Percentiles rank a stretch among this genome's conserved stretches.
Evolutionary conservation across 164 flowering plant species (phyloP).

Genomic region (Kalanchoe fedtschenkoi): DNA sequence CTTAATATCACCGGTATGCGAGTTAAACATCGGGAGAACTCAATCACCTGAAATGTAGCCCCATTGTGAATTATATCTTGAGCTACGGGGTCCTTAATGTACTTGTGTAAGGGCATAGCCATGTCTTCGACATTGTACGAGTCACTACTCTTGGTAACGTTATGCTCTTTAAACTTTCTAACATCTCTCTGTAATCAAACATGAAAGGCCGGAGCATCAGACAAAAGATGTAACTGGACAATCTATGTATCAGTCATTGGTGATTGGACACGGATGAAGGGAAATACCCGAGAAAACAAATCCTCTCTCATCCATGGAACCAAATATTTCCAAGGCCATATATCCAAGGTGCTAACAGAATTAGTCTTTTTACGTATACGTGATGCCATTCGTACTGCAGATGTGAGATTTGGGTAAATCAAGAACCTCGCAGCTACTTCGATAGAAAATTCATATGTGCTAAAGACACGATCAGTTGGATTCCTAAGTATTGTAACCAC

Average conservation of each 20-base stretch:
- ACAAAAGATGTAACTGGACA: background rate
- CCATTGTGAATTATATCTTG: conserved; percentile 88
- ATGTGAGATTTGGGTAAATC: conserved; percentile 77
- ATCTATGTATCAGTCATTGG: background rate
- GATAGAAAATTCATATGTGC: conserved; percentile 86
- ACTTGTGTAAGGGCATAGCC: conserved; percentile 71
- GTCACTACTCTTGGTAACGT: conserved; percentile 17
- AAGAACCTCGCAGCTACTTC: conserved; percentile 95
- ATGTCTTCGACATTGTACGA: conserved; percentile 59
- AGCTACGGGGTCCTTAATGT: conserved; percentile 61
- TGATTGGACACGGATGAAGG: too few species aligned
- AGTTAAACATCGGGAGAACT: background rate
- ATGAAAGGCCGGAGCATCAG: background rate
- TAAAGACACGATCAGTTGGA: conserved; percentile 91
- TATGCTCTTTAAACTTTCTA: conserved; percentile 25
- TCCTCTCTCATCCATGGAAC: conserved; percentile 99
- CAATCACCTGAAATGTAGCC: conserved; percentile 88
- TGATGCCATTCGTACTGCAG: conserved; percentile 50
- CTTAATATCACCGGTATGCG: too few species aligned
- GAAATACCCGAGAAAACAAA: conserved; percentile 77
- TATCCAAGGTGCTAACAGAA: conserved; percentile 79
- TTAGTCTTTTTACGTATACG: conserved; percentile 33
- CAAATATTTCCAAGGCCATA: conserved; percentile 99
- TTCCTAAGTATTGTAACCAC: conserved; percentile 82
- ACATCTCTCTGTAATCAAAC: conserved; percentile 52